Conservation (phyloP, 371 early-diverging fungal species). For the Rhizopus microsporus region DNA sequence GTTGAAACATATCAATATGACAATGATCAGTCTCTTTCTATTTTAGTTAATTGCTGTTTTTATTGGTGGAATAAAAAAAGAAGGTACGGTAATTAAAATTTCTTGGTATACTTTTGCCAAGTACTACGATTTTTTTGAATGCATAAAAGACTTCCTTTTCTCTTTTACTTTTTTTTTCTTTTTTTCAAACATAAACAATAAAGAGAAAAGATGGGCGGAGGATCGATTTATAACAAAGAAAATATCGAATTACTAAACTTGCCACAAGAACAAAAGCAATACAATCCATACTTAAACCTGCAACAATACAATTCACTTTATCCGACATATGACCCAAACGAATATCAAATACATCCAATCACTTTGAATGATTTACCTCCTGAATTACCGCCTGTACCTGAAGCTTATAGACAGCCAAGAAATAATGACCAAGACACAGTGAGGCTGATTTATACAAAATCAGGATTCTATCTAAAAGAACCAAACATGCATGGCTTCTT, state of each 20-base stretch:
- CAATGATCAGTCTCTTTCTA: too few relatives aligned
- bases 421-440: background rate
- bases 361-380: constrained; percentile 12
- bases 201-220: constrained; percentile 15
- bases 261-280: background rate
- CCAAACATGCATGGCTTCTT: constrained; percentile 36
- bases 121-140: constrained; percentile 3
- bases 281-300: background rate
- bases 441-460: constrained; percentile 42
- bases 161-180: background rate
- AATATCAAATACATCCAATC: constrained; percentile 19
- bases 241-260: background rate
- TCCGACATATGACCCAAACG: constrained; percentile 23
- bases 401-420: constrained; percentile 8
- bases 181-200: background rate
- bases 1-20: too few relatives aligned
- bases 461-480: constrained; percentile 36
- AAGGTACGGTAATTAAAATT: too few relatives aligned
- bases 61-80: too few relatives aligned
- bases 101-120: constrained; percentile 1
- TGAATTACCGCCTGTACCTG: constrained; percentile 24
- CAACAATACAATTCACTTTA: constrained; percentile 17
- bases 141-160: background rate
- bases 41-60: too few relatives aligned
- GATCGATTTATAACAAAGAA: constrained; percentile 4